Evolutionary conservation across 495 filamentous ascomycete genomes (phyloP).

Genomic region (Geoglossum glabrum): DNA sequence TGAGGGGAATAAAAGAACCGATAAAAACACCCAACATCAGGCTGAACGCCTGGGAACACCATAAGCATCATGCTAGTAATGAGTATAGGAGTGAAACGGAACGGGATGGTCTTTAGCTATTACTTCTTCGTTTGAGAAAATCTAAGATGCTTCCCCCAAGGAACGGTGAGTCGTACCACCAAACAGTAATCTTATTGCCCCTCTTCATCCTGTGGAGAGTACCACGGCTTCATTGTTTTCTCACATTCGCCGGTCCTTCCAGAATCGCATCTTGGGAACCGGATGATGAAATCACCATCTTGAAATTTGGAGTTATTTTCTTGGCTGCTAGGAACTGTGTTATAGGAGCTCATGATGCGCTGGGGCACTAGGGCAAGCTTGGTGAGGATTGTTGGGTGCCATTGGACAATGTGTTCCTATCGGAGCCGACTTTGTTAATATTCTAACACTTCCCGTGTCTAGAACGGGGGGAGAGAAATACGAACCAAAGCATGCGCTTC

Average conservation of each 20-base stretch:
- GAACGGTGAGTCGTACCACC: neutral
- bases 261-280: conserved; percentile 50
- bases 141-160: neutral
- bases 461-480: neutral
- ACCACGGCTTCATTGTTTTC: conserved; percentile 40
- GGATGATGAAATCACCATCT: conserved; percentile 74
- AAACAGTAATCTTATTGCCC: neutral
- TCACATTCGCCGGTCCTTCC: conserved; percentile 40
- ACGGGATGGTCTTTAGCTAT: neutral
- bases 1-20: neutral
- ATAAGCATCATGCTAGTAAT: neutral
- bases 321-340: conserved; percentile 24
- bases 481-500: conserved; percentile 81
- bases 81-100: neutral
- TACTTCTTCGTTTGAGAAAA: neutral
- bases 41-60: neutral
- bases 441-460: neutral
- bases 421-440: neutral
- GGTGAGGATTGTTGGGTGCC: conserved; percentile 94
- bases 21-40: neutral
- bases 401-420: conserved; percentile 75
- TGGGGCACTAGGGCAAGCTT: conserved; percentile 75
- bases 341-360: conserved; percentile 59
- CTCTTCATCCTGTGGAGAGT: conserved; percentile 25
- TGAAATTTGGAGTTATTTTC: conserved; percentile 35